Conservation (phyloP, 495 filamentous ascomycete genomes). For the Paragyromitra xinjiangensis region DNA sequence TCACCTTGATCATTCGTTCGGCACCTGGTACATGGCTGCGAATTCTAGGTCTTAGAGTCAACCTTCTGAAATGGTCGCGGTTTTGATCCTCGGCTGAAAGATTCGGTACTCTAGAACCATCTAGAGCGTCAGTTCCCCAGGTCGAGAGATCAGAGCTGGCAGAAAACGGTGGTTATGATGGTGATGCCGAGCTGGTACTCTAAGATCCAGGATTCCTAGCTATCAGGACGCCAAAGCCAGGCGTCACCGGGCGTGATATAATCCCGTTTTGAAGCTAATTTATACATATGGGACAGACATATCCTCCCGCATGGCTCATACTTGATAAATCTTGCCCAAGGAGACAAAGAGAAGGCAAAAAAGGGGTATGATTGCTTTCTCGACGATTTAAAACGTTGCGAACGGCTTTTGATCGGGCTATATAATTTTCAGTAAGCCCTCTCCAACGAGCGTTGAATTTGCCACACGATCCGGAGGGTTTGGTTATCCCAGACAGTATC, state of each 20-base stretch:
- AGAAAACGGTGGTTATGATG: conserved; percentile 11
- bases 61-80: conserved; percentile 9
- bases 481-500: background rate
- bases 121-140: background rate
- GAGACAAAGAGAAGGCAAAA: conserved; percentile 77
- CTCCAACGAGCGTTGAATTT: background rate
- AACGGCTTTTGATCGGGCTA: conserved; percentile 82
- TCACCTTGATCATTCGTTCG: background rate
- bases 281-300: conserved; percentile 61
- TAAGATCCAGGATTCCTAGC: conserved; percentile 25
- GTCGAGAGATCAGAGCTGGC: conserved; percentile 12
- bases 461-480: background rate
- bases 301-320: conserved; percentile 94
- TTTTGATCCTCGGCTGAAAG: conserved; percentile 4
- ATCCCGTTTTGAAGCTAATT: conserved; percentile 22
- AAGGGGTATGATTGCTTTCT: conserved; percentile 87
- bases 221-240: background rate
- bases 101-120: conserved; percentile 10
- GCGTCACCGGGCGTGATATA: conserved; percentile 22
- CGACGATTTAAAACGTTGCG: conserved; percentile 88
- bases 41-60: conserved; percentile 11
- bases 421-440: conserved; percentile 88
- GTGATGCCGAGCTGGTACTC: conserved; percentile 8
- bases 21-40: background rate
- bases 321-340: conserved; percentile 91